phyloP scores from a whole-genome alignment of 345 rosid genomes.

The Lepidium didymum region DNA sequence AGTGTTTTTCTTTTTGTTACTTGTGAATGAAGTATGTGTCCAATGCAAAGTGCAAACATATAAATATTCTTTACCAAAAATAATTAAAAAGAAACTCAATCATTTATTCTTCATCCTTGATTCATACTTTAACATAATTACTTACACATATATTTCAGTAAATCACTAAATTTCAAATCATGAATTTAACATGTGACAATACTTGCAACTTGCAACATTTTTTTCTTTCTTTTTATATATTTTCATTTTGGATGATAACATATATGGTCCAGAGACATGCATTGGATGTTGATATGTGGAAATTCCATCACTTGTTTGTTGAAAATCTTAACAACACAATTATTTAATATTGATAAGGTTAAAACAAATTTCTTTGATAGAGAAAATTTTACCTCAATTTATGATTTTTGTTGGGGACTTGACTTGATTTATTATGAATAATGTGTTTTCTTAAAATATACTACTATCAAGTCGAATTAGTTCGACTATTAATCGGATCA shows the following conservation, averaged over 20 bases:
- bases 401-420: too few species aligned
- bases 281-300: conserved; percentile 17
- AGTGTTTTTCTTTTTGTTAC: conserved; percentile 4
- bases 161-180: neutral
- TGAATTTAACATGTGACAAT: neutral
- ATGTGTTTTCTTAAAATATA: too few species aligned
- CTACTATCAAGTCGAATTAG: too few species aligned
- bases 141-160: neutral
- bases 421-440: too few species aligned
- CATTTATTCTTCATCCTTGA: neutral
- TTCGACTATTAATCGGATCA: too few species aligned
- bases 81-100: neutral
- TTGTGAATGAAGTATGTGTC: conserved; percentile 4
- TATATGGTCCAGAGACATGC: conserved; percentile 12
- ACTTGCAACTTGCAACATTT: conserved; percentile 10
- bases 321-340: neutral
- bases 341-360: too few species aligned
- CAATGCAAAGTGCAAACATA: neutral
- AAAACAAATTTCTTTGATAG: too few species aligned
- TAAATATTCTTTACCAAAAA: neutral
- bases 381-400: too few species aligned
- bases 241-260: neutral
- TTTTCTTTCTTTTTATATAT: too few species aligned
- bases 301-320: neutral
- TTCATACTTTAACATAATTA: neutral